phyloP scores from a whole-genome alignment of 129 eudicot species.

The Flaveria linearis region DNA sequence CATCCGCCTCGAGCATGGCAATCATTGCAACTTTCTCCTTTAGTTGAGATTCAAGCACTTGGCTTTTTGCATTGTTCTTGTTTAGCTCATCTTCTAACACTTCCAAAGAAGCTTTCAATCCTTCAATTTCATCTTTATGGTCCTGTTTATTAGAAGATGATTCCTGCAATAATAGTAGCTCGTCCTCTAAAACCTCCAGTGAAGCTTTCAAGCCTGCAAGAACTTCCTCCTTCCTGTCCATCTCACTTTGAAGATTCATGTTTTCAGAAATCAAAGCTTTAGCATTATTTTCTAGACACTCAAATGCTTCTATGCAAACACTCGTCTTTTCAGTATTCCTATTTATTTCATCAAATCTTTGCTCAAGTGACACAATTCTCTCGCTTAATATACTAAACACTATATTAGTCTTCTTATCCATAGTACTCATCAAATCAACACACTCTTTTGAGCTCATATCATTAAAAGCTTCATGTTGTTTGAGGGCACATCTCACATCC shows the following conservation, averaged over 20 bases:
- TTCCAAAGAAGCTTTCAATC: slow-evolving; percentile 46
- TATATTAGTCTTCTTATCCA: slow-evolving; percentile 35
- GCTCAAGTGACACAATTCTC: slow-evolving; percentile 36
- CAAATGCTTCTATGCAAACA: slow-evolving; percentile 42
- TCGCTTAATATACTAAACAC: slow-evolving; percentile 29
- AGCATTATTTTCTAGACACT: slow-evolving; percentile 48
- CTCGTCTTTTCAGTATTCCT: slow-evolving; percentile 36
- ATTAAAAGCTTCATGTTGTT: slow-evolving; percentile 38
- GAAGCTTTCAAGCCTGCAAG: slow-evolving; percentile 47
- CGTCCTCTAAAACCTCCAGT: slow-evolving; percentile 45
- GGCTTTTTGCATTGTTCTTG: slow-evolving; percentile 44
- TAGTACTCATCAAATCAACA: slow-evolving; percentile 29
- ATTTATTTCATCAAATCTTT: slow-evolving; percentile 44
- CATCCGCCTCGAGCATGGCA: slow-evolving; percentile 53
- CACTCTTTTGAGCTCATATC: slow-evolving; percentile 35
- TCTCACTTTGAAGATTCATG: slow-evolving; percentile 51
- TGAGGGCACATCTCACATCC: slow-evolving; percentile 46
- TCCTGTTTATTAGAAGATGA: slow-evolving; percentile 69
- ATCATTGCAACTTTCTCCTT: slow-evolving; percentile 52
- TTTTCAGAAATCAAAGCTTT: slow-evolving; percentile 47
- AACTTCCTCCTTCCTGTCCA: slow-evolving; percentile 71
- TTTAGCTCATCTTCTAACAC: slow-evolving; percentile 60
- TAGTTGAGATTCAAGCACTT: slow-evolving; percentile 59
- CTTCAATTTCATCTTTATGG: slow-evolving; percentile 62
- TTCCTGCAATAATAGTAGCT: slow-evolving; percentile 76